phyloP scores from a whole-genome alignment of 2,329 filamentous ascomycete species.

The Coniochaeta sp. region DNA sequence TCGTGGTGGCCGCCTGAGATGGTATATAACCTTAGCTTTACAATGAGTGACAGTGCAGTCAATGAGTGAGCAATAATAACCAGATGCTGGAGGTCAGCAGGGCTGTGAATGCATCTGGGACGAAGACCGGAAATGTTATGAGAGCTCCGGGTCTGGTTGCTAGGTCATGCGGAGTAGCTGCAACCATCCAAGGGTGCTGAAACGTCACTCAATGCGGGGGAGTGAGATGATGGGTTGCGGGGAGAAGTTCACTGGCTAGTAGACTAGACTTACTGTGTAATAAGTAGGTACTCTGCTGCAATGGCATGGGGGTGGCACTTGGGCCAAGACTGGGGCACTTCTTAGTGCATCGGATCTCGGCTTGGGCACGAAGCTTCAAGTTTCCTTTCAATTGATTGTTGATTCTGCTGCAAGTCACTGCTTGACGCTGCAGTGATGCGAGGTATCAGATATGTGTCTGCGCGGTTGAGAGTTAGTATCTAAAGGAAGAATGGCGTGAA shows the following conservation, averaged over 20 bases:
- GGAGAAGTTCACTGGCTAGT: background rate
- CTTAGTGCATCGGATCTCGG: background rate
- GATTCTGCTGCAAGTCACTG: too few species aligned
- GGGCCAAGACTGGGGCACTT: background rate
- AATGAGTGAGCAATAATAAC: background rate
- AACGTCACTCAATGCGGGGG: background rate
- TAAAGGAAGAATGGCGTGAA: too few species aligned
- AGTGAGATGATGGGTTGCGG: background rate
- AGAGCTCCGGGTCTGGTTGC: background rate
- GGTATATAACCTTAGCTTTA: background rate
- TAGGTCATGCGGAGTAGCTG: slow-evolving; percentile 5
- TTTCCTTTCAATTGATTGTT: too few species aligned
- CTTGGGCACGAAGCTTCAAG: background rate
- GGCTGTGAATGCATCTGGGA: background rate
- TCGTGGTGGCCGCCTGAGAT: background rate
- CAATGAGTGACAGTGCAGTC: background rate
- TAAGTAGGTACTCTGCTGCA: too few species aligned
- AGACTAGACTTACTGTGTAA: too few species aligned
- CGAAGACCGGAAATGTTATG: too few species aligned
- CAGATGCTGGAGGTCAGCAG: background rate
- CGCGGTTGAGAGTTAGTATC: too few species aligned
- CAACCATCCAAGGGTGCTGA: slow-evolving; percentile 3
- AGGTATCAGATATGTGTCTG: too few species aligned
- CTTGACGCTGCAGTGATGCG: too few species aligned
- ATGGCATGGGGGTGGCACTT: slow-evolving; percentile 6